Conservation (phyloP, 441 rosid species). For the Arabidopsis lyrata region DNA sequence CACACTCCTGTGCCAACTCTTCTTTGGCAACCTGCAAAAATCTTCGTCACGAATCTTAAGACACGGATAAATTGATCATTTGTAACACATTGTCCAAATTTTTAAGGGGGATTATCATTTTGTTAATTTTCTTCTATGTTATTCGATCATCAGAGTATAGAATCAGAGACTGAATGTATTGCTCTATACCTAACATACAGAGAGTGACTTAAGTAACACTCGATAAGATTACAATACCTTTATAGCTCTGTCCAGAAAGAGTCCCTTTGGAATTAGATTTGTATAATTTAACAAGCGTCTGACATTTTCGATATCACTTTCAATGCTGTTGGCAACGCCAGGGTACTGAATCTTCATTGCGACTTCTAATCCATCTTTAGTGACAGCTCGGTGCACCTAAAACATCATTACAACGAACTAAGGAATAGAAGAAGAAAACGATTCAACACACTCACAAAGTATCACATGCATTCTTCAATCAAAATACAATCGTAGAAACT, state of each 20-base stretch:
- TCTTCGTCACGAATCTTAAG: neutral
- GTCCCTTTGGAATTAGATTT: conserved; percentile 91
- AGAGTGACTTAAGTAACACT: neutral
- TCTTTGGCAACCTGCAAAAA: conserved; percentile 84
- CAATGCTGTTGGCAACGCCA: conserved; percentile 94
- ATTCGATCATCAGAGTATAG: neutral
- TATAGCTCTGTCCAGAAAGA: conserved; percentile 87
- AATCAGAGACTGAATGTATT: neutral
- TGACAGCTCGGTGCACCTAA: conserved; percentile 90
- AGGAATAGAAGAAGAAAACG: neutral
- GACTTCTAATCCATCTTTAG: conserved; percentile 71
- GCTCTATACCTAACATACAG: no score
- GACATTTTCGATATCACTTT: conserved; percentile 94
- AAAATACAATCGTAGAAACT: conserved; percentile 5
- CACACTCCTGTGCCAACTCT: conserved; percentile 91
- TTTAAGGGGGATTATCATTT: neutral
- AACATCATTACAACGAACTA: conserved; percentile 11
- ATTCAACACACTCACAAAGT: conserved; percentile 9
- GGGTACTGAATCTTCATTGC: conserved; percentile 99
- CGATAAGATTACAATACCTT: conserved; percentile 57
- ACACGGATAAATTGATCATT: neutral
- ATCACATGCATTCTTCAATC: neutral
- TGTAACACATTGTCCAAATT: neutral
- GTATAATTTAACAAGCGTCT: conserved; percentile 83
- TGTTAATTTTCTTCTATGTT: neutral